Conservation (phyloP, 129 eudicot species). For the Chrysanthemum lavandulifolium region DNA sequence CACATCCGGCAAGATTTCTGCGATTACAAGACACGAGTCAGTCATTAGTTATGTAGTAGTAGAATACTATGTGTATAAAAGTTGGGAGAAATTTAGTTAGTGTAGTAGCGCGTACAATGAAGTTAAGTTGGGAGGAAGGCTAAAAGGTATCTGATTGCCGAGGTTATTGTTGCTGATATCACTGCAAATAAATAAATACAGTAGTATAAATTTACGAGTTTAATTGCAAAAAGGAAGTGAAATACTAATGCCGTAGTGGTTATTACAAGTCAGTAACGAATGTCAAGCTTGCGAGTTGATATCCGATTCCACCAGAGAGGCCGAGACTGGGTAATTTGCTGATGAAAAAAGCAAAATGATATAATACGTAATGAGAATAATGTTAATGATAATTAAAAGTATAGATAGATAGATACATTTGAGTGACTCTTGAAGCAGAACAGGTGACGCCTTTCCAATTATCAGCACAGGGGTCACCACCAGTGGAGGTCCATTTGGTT, state of each 20-base stretch:
- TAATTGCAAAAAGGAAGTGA: no score
- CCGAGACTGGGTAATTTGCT: conserved; percentile 49
- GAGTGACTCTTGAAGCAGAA: conserved; percentile 53
- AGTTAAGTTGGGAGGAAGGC: conserved; percentile 35
- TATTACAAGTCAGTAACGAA: conserved; percentile 56
- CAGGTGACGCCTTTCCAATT: conserved; percentile 61
- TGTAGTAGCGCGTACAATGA: conserved; percentile 20
- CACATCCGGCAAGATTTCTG: conserved; percentile 60
- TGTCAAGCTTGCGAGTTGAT: conserved; percentile 47
- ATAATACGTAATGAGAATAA: no score
- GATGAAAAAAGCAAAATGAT: not conserved
- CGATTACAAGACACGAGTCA: not conserved
- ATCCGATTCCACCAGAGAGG: conserved; percentile 56
- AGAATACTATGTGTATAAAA: not conserved
- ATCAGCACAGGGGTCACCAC: conserved; percentile 68
- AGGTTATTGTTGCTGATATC: conserved; percentile 35
- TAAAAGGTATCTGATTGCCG: conserved; percentile 39
- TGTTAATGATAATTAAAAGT: no score
- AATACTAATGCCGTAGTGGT: not conserved
- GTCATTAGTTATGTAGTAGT: conserved; percentile 9
- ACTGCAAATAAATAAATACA: conserved; percentile 21
- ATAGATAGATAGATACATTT: conserved; percentile 32
- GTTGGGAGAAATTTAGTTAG: not conserved
- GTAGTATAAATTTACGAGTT: not conserved
- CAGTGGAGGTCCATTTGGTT: conserved; percentile 50